Evolutionary conservation across 257 asterid genomes (phyloP), one percentile per base, ranked within the genome.

Genomic region (Solanum chmielewskii): DNA sequence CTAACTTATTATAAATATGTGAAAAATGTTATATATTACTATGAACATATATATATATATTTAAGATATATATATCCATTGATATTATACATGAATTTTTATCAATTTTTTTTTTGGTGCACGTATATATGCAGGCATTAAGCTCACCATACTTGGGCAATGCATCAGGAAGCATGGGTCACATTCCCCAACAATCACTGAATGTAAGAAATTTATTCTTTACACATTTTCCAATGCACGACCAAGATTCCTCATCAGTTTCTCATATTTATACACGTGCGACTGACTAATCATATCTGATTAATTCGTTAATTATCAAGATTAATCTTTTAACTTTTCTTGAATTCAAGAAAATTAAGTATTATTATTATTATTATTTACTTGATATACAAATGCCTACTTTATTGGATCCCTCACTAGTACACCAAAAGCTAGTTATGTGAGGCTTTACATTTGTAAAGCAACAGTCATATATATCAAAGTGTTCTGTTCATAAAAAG

Each of bases 91-190:
- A 56, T 56, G 62, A 18, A 2, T 56, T 44, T 18, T 56, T 18
- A 2, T 56, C n/a, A 18, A 2, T 27, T 27, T 13, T 25, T 11
- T 49, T 20, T 20, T 20, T 74, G 49, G 45, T 81, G 85, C 69
- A 49, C 44, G 27, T 25, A 68, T 68, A 7, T 31, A 52, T 90
- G 78, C 95, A 94, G 97, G 94, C 94, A 44, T 91, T 92, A 25
- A 93, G 95, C 92, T 88, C 95, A 35, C 97, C 97, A 2, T 94
- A 94, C 69, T 89, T 92, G 92, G 92, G 95, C 83, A 92, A 87
- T 91, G 89, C 88, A 62, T 71, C 93, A 89, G 91, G 89, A 85
- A 88, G 91, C 91, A 91, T 91, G 90, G 91, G 88, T 56, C 95
- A 89, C 87, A 42, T 68, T 42, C 42, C 59, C 78, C 97, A 91